A percentile compares a stretch with the other conserved stretches of the same genome.
phyloP scores from a whole-genome alignment of 345 rosid species.

The Sonneratia caseolaris region DNA sequence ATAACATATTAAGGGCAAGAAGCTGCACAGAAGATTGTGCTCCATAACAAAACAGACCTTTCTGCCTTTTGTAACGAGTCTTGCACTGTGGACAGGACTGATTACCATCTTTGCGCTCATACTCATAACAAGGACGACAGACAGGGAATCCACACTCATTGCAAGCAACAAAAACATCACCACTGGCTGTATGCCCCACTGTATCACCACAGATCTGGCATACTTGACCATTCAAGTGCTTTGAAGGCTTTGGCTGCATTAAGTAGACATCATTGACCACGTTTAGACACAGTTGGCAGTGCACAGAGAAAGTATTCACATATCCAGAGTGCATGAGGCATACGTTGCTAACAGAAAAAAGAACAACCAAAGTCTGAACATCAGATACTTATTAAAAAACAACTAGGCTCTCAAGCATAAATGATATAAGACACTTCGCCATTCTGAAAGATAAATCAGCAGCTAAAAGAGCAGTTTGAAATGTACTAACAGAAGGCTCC shows the following conservation, averaged over 20 bases:
- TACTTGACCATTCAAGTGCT: too few relatives aligned
- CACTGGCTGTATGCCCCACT: constrained; percentile 64
- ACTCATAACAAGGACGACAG: constrained; percentile 91
- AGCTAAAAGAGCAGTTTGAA: too few relatives aligned
- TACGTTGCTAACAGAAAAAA: neutral
- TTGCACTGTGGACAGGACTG: too few relatives aligned
- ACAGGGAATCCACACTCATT: constrained; percentile 98
- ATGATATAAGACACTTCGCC: neutral
- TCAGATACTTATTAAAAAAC: too few relatives aligned
- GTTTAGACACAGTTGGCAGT: neutral
- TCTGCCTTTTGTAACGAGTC: too few relatives aligned
- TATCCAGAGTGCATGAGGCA: neutral
- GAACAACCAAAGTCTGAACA: neutral
- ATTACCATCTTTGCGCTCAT: constrained; percentile 29
- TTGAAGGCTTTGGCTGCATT: too few relatives aligned
- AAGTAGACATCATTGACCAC: neutral
- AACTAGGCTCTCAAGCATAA: too few relatives aligned
- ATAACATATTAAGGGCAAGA: neutral
- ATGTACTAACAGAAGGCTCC: too few relatives aligned
- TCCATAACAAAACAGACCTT: constrained; percentile 14
- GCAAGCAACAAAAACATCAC: constrained; percentile 87
- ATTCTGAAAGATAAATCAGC: too few relatives aligned
- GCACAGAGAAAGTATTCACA: neutral
- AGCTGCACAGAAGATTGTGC: neutral
- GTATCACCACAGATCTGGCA: constrained; percentile 6